Percentiles rank a stretch among this genome's conserved stretches.
Evolutionary conservation across 2,329 filamentous ascomycete genomes (phyloP).

Genomic region (Exophiala lecanii-corni): DNA sequence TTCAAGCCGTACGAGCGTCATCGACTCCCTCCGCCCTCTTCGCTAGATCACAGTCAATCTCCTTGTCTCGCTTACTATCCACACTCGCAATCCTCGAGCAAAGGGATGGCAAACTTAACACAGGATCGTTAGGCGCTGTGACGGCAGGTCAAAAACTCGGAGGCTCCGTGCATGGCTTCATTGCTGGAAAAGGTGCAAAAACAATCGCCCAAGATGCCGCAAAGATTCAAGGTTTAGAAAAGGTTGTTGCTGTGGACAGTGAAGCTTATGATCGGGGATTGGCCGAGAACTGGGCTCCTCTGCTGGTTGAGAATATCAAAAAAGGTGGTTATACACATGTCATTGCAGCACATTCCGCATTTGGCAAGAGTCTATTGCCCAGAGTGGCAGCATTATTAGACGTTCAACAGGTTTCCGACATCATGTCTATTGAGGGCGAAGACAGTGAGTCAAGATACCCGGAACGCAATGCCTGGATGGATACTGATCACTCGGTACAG

Average conservation of each 20-base stretch:
- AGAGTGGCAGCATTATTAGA: constrained; percentile 88
- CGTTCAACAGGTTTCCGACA: constrained; percentile 88
- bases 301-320: constrained; percentile 94
- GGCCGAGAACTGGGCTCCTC: constrained; percentile 87
- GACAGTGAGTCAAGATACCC: constrained; percentile 59
- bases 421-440: constrained; percentile 79
- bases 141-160: constrained; percentile 83
- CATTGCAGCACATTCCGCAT: constrained; percentile 84
- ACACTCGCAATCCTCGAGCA: constrained; percentile 92
- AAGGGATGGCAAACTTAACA: constrained; percentile 78
- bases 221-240: constrained; percentile 85
- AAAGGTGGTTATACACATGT: constrained; percentile 92
- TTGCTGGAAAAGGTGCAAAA: constrained; percentile 77
- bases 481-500: constrained; percentile 34
- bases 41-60: constrained; percentile 41
- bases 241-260: constrained; percentile 85
- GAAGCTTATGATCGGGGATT: constrained; percentile 90
- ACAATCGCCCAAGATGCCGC: constrained; percentile 70
- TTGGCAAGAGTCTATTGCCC: constrained; percentile 92
- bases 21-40: constrained; percentile 38
- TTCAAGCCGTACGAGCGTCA: constrained; percentile 43
- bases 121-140: constrained; percentile 76
- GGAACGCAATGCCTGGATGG: neutral
- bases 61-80: constrained; percentile 68
- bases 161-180: constrained; percentile 76